These are phyloP conservation scores for Candida pseudoviswanathii DNA, from an alignment of 1,139 yeast species.

Conservation along the genomic window DNA sequence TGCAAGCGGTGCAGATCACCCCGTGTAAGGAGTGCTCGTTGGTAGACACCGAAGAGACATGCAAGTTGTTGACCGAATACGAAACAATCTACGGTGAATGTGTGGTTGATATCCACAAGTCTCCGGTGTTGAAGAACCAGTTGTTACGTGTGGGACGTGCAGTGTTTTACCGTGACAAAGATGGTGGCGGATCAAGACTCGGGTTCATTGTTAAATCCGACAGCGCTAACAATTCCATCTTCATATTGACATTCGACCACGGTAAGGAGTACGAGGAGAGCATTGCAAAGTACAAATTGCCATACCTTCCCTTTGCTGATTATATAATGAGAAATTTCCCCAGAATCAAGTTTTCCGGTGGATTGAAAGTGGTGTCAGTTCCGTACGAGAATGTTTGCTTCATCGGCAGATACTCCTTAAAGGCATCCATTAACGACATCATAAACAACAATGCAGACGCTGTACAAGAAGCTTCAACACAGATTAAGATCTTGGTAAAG, in stretches of 20 bases:
- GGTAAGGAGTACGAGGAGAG: slow-evolving; percentile 39
- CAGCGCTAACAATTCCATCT: slow-evolving; percentile 26
- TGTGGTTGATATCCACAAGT: slow-evolving; percentile 47
- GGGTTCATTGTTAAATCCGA: slow-evolving; percentile 58
- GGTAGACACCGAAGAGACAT: slow-evolving; percentile 46
- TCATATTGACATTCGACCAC: slow-evolving; percentile 48
- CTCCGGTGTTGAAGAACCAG: slow-evolving; percentile 45
- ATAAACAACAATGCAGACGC: slow-evolving; percentile 47
- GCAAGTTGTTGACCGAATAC: slow-evolving; percentile 48
- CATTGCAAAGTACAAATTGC: slow-evolving; percentile 38
- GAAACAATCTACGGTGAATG: slow-evolving; percentile 46
- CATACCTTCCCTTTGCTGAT: slow-evolving; percentile 48
- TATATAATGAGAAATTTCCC: slow-evolving; percentile 31
- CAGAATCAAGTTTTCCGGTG: slow-evolving; percentile 33
- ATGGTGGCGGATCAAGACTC: slow-evolving; percentile 37
- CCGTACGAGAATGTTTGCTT: slow-evolving; percentile 52
- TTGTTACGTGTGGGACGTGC: slow-evolving; percentile 61
- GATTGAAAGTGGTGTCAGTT: slow-evolving; percentile 45
- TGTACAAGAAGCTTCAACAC: slow-evolving; percentile 41
- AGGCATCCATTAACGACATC: slow-evolving; percentile 43
- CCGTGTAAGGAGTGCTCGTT: slow-evolving; percentile 40
- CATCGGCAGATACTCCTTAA: slow-evolving; percentile 47
- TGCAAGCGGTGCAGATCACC: slow-evolving; percentile 41
- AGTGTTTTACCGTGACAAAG: slow-evolving; percentile 56
- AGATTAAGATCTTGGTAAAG: slow-evolving; percentile 40